Evolutionary conservation across 805 yeast genomes (phyloP), one percentile per base, ranked within the genome.

Genomic region (Candida adriatica): DNA sequence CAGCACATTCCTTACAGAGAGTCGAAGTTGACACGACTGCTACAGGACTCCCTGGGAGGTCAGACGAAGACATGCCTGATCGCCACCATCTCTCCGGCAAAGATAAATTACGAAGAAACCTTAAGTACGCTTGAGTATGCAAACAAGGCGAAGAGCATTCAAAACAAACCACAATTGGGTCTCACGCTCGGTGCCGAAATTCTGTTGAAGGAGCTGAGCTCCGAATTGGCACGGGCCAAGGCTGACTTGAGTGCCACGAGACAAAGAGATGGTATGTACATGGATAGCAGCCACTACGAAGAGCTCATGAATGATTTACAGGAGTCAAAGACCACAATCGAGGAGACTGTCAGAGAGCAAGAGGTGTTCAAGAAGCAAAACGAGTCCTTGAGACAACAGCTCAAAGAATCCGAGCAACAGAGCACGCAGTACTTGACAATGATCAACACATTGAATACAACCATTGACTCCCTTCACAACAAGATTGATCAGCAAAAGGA

Each of bases 21-120:
- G 48, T 81, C 90, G 1, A 83, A 82, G 51, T 64, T 83, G 33
- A 83, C 94, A 0, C 60, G 86, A 33, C 58, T 83, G 17, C 57
- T 83, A 24, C 88, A 83, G 46, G 92, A 82, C 46, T 79, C 88
- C 1, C 62, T 88, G 4, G 96, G 96, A 2, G 96, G 96, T 2
- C 68, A 75, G 34, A 86, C 96, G 0, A 81, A 83, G 48, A 87
- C 96, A 0, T 79, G 88, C 19, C 66, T 87, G 34, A 82, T 87
- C 16, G 94, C 95, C 2, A 87, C 95, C 0, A 69, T 87, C 2
- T 83, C 94, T 6, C 94, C 95, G 0, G 94, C 94, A 1, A 70
- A 70, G 37, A 64, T 73, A 18, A 82, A 80, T 38, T 60, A 75
- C n/a, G 88, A 81, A 18, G 96, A 87, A 52, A 83, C 95, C 0